A percentile compares a stretch with the other conserved stretches of the same genome.
These are phyloP conservation scores for Penicillium thymicola DNA, from an alignment of 2,329 filamentous ascomycete species.

Conservation along the genomic window DNA sequence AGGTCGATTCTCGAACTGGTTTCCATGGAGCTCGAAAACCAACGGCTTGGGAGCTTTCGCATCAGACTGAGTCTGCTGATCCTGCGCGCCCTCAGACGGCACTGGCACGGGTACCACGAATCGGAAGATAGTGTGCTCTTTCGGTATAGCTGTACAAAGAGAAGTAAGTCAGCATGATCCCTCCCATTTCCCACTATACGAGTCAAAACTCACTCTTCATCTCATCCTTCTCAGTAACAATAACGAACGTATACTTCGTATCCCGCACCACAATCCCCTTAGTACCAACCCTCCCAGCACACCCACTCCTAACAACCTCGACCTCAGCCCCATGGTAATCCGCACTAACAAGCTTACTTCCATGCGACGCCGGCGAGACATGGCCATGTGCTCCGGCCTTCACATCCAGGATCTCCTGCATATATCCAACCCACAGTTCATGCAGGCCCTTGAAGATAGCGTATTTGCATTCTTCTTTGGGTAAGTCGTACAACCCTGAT, in stretches of 20 bases:
- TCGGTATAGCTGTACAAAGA: slow-evolving; percentile 62
- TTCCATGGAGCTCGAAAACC: slow-evolving; percentile 80
- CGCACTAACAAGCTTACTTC: slow-evolving; percentile 69
- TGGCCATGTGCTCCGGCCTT: slow-evolving; percentile 35
- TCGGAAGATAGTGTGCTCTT: slow-evolving; percentile 83
- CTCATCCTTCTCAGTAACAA: slow-evolving; percentile 69
- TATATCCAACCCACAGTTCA: slow-evolving; percentile 77
- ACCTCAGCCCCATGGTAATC: slow-evolving; percentile 87
- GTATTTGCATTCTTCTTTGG: slow-evolving; percentile 66
- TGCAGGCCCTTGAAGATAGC: slow-evolving; percentile 74
- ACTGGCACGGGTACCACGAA: slow-evolving; percentile 61
- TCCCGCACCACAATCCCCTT: slow-evolving; percentile 87
- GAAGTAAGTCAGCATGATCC: neutral
- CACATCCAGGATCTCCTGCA: slow-evolving; percentile 72
- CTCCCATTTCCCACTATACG: neutral
- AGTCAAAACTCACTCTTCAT: slow-evolving; percentile 58
- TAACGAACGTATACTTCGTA: slow-evolving; percentile 78
- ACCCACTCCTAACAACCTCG: slow-evolving; percentile 77
- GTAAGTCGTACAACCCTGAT: slow-evolving; percentile 71
- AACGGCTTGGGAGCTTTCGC: slow-evolving; percentile 37
- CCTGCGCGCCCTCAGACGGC: slow-evolving; percentile 14
- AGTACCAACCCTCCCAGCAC: slow-evolving; percentile 76
- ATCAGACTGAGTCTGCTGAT: slow-evolving; percentile 35
- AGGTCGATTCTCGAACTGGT: slow-evolving; percentile 78
- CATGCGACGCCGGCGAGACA: slow-evolving; percentile 56